Evolutionary conservation across 2,329 filamentous ascomycete genomes (phyloP), one percentile per base, ranked within the genome.

Genomic region (Aspergillus sp.): DNA sequence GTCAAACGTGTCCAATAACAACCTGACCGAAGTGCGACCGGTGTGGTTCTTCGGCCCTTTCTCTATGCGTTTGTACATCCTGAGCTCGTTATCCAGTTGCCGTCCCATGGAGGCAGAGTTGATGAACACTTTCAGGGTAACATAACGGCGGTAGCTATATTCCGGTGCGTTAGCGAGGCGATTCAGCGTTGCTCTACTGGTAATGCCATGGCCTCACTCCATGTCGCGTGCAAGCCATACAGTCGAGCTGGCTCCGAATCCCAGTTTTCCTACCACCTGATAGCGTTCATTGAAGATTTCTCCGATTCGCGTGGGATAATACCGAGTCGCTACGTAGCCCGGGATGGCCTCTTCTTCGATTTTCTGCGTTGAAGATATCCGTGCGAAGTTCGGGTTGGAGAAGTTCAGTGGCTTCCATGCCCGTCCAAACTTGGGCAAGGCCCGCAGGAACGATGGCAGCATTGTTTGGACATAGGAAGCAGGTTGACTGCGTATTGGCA

Each of bases 41-140:
- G 51, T 49, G 33, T 62, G 55, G 8, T 13, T 27, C 29, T 28
- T 30, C 2, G 49, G 35, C 7, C 29, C 37, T 31, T 17, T 29
- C 13, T 53, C 48, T 2, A 69, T 60, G 14, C 51, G 54, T 39
- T 57, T 55, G 30, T 69, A 68, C n/a, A 67, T 66, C 3, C 49
- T 42, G 8, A 67, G 41, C 43, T 69, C 66, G 11, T 62, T 17
- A 29, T 57, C 48, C n/a, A 54, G 2, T 26, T 51, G 47, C 24
- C 49, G 37, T 1, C 47, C 52, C 42, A 56, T 44, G 3, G 46
- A 51, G 24, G 40, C 19, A 37, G 52, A 38, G 17, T 50, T 39
- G 32, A 52, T 41, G 17, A 48, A 55, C 10, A 22, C 46, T 20
- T 53, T 58, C 14, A 56, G 42, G 2, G 35, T 49, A 8, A 58